Percentiles rank a stretch among this genome's conserved stretches.
phyloP scores from a whole-genome alignment of 2,329 filamentous ascomycete species.

The Penicillium thymicola region DNA sequence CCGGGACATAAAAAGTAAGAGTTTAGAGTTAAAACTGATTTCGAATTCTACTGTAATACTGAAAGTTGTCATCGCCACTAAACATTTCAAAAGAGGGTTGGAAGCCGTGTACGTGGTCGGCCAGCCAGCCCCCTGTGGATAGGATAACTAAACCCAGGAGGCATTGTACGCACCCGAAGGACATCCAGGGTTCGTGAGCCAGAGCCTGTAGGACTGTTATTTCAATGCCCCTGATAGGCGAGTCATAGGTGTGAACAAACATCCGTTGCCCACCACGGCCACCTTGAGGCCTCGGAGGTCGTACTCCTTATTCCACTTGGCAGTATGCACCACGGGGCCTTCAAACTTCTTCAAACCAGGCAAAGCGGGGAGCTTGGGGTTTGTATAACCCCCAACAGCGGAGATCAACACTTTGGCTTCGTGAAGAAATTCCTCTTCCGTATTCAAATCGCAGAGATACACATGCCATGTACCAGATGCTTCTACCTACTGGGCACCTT shows the following conservation, averaged over 20 bases:
- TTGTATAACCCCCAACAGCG: background rate
- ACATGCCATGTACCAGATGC: background rate
- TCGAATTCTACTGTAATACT: too few species aligned
- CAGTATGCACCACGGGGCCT: background rate
- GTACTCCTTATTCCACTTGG: background rate
- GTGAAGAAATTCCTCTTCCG: background rate
- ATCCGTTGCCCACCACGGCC: background rate
- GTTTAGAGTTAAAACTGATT: too few species aligned
- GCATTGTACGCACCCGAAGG: too few species aligned
- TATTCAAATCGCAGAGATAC: background rate
- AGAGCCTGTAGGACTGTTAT: too few species aligned
- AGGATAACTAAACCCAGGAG: too few species aligned
- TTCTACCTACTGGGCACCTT: background rate
- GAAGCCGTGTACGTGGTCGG: too few species aligned
- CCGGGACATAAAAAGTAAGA: too few species aligned
- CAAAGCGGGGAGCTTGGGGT: background rate
- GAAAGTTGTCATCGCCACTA: too few species aligned
- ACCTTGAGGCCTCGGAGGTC: background rate
- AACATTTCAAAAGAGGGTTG: too few species aligned
- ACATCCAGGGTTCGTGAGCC: too few species aligned
- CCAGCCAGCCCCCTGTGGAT: too few species aligned
- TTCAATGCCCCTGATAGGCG: too few species aligned
- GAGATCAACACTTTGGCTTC: background rate
- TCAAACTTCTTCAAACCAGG: background rate
- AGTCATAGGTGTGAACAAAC: background rate